These are phyloP conservation scores for apple (Malus domestica) DNA, from an alignment of 306 rosid species.

Conservation along the genomic window DNA sequence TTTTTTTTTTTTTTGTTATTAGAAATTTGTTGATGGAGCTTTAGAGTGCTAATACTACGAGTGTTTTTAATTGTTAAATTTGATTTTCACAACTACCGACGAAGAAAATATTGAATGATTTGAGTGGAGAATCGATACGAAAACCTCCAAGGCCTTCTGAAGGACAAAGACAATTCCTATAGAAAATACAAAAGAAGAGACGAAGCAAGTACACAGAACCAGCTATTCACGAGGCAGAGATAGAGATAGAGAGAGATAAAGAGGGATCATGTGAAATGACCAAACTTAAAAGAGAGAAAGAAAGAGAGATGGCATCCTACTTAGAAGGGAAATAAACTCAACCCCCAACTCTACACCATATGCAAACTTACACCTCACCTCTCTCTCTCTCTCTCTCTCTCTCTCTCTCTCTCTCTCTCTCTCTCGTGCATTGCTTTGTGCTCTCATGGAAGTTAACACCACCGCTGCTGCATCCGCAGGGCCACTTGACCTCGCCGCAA, in stretches of 20 bases:
- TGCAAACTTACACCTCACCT: conserved; percentile 23
- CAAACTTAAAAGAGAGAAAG: conserved; percentile 20
- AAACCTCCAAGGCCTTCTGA: conserved; percentile 30
- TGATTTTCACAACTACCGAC: background rate
- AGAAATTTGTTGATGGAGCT: no score
- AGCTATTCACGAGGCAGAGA: conserved; percentile 38
- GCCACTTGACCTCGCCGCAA: conserved; percentile 17
- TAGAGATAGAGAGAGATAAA: background rate
- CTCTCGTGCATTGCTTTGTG: conserved; percentile 22
- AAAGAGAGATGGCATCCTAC: background rate
- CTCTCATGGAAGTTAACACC: conserved; percentile 56
- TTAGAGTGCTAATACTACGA: no score
- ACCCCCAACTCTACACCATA: conserved; percentile 2
- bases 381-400: background rate
- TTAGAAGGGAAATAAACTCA: conserved; percentile 27
- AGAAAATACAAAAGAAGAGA: conserved; percentile 40
- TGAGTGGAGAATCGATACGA: background rate
- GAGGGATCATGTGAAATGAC: conserved; percentile 18
- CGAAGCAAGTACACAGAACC: conserved; percentile 25
- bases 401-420: background rate
- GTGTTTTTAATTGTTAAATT: no score
- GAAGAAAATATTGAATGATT: background rate
- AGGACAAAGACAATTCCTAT: conserved; percentile 37
- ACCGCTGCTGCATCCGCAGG: conserved; percentile 24
- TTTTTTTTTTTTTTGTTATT: no score